Evolutionary conservation across 352 stramenopile genomes (phyloP).

Genomic region (Phytophthora nicotianae): DNA sequence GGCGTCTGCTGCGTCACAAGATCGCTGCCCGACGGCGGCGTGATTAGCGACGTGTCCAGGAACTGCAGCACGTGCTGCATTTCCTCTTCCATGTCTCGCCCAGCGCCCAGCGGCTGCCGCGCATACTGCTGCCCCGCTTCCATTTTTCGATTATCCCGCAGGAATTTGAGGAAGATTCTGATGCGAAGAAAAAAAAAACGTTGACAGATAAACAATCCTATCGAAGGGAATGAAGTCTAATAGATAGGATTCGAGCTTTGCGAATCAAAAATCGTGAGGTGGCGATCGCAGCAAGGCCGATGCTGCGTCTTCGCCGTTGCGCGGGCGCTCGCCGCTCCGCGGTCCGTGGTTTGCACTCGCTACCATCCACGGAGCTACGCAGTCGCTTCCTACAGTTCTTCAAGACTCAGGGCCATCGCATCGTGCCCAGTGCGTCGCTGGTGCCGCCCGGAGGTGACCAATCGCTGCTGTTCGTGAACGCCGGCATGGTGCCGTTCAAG

Average conservation of each 20-base stretch:
- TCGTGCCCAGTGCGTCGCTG: slow-evolving; percentile 73
- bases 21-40: slow-evolving; percentile 39
- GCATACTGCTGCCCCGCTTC: slow-evolving; percentile 13
- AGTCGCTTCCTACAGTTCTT: slow-evolving; percentile 76
- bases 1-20: slow-evolving; percentile 19
- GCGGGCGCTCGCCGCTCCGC: background rate
- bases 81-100: slow-evolving; percentile 44
- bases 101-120: slow-evolving; percentile 21
- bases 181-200: slow-evolving; percentile 9
- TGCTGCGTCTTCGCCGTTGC: slow-evolving; percentile 27
- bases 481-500: slow-evolving; percentile 96
- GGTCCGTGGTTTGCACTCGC: slow-evolving; percentile 43
- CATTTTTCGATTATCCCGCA: slow-evolving; percentile 17
- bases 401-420: slow-evolving; percentile 53
- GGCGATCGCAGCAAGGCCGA: slow-evolving; percentile 2
- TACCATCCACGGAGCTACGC: slow-evolving; percentile 52
- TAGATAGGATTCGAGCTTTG: background rate
- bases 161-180: slow-evolving; percentile 21
- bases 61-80: slow-evolving; percentile 75
- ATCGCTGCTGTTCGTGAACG: slow-evolving; percentile 97
- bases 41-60: slow-evolving; percentile 59
- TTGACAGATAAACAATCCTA: background rate
- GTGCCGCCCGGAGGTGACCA: slow-evolving; percentile 86
- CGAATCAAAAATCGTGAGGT: slow-evolving; percentile 24
- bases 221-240: slow-evolving; percentile 3